A percentile compares a stretch with the other conserved stretches of the same genome.
phyloP scores from a whole-genome alignment of 352 stramenopile species.

The Pythium angustatum region DNA sequence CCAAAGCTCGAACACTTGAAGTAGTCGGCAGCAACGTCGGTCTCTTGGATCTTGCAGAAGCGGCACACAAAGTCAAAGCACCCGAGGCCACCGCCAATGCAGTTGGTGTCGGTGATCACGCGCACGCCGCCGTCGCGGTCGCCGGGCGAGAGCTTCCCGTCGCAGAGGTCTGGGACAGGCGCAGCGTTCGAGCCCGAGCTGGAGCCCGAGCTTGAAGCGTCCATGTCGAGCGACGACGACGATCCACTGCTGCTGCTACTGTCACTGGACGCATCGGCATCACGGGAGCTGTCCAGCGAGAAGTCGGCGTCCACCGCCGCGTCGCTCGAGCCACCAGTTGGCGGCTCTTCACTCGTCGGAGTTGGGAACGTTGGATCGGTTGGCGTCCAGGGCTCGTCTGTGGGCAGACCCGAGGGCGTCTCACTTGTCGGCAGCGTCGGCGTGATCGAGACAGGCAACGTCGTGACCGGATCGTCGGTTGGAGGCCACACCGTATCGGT shows the following conservation, averaged over 20 bases:
- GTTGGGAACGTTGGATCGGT: neutral
- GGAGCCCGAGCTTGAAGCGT: neutral
- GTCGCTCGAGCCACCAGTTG: conserved; percentile 1
- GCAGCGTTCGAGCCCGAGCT: neutral
- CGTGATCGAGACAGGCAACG: no score
- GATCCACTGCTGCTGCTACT: no score
- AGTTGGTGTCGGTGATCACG: conserved; percentile 23
- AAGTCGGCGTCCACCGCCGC: neutral
- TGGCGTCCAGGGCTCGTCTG: neutral
- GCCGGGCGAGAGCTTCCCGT: conserved; percentile 10
- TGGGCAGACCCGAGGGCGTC: neutral
- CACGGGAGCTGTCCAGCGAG: neutral
- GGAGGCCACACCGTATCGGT: no score
- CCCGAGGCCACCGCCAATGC: conserved; percentile 16
- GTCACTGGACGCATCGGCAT: no score
- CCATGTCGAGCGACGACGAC: no score
- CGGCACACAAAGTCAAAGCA: conserved; percentile 20
- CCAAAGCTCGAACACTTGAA: conserved; percentile 18
- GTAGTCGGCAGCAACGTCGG: neutral
- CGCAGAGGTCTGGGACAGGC: neutral
- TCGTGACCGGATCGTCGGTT: no score
- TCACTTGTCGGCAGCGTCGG: no score
- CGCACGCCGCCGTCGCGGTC: conserved; percentile 25
- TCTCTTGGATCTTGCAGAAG: conserved; percentile 17
- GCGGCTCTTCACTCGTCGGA: neutral